Evolutionary conservation across 23 red algal species (phyloP).

Genomic region (Gracilaria caudata): DNA sequence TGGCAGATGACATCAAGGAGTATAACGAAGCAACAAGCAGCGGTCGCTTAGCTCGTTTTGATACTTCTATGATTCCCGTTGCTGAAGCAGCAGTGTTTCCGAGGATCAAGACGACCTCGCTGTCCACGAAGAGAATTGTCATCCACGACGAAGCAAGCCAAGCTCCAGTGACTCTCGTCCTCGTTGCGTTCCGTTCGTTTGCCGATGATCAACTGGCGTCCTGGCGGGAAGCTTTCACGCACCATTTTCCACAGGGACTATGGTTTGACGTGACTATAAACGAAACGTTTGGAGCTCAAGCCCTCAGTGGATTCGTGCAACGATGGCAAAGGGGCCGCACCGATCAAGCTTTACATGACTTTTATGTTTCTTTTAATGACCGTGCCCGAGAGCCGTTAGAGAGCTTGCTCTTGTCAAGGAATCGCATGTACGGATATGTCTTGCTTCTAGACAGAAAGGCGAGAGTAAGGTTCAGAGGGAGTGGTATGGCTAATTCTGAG

Average conservation of each 20-base stretch:
- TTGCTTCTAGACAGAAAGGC: constrained; percentile 58
- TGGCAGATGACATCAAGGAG: constrained; percentile 25
- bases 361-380: constrained; percentile 59
- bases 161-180: constrained; percentile 49
- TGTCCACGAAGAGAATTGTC: constrained; percentile 65
- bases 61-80: constrained; percentile 33
- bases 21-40: constrained; percentile 30
- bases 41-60: constrained; percentile 28
- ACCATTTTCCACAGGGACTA: constrained; percentile 1
- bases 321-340: constrained; percentile 50
- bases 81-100: constrained; percentile 45
- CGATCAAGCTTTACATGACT: constrained; percentile 54
- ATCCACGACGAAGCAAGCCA: constrained; percentile 50
- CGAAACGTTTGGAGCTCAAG: constrained; percentile 62
- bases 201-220: constrained; percentile 59
- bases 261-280: constrained; percentile 71
- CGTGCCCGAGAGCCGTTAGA: constrained; percentile 61
- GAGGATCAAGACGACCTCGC: constrained; percentile 58
- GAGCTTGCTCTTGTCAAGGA: constrained; percentile 41
- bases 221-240: constrained; percentile 39
- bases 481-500: constrained; percentile 30
- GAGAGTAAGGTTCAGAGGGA: constrained; percentile 52
- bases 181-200: constrained; percentile 59
- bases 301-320: constrained; percentile 62
- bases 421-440: constrained; percentile 70